A percentile compares a stretch with the other conserved stretches of the same genome.
These are phyloP conservation scores for Penicillium nucicola DNA, from an alignment of 495 filamentous ascomycete genomes.

Conservation along the genomic window DNA sequence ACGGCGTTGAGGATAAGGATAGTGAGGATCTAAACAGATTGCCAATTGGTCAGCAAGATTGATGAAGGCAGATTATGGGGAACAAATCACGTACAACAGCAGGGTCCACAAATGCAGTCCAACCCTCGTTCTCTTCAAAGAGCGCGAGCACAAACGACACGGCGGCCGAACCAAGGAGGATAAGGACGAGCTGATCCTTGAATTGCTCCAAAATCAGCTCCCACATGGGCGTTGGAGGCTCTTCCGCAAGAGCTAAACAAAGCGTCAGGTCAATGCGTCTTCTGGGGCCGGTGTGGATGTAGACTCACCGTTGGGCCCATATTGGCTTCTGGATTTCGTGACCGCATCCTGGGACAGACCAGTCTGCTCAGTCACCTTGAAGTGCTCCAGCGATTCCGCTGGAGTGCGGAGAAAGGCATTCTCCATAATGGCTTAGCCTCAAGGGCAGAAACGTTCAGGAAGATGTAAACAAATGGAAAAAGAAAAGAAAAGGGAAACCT, in stretches of 20 bases:
- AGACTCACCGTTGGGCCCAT: slow-evolving; percentile 81
- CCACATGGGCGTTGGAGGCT: slow-evolving; percentile 96
- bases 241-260: slow-evolving; percentile 79
- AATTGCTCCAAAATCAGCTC: slow-evolving; percentile 96
- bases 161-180: slow-evolving; percentile 88
- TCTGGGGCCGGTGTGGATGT: neutral
- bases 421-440: slow-evolving; percentile 59
- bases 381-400: slow-evolving; percentile 66
- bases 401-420: slow-evolving; percentile 68
- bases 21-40: slow-evolving; percentile 76
- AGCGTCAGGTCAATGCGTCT: slow-evolving; percentile 1
- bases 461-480: neutral
- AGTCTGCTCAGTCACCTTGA: slow-evolving; percentile 60
- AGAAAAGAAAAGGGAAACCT: neutral
- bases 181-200: slow-evolving; percentile 97
- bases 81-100: slow-evolving; percentile 66
- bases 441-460: slow-evolving; percentile 8
- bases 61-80: neutral
- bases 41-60: slow-evolving; percentile 6
- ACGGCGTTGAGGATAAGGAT: slow-evolving; percentile 96
- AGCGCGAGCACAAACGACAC: slow-evolving; percentile 92
- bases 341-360: slow-evolving; percentile 74
- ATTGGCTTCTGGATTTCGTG: slow-evolving; percentile 54
- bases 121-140: slow-evolving; percentile 88
- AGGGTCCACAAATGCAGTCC: slow-evolving; percentile 98